A percentile compares a stretch with the other conserved stretches of the same genome.
phyloP scores from a whole-genome alignment of 257 asterid species.

The Asclepias syriaca region DNA sequence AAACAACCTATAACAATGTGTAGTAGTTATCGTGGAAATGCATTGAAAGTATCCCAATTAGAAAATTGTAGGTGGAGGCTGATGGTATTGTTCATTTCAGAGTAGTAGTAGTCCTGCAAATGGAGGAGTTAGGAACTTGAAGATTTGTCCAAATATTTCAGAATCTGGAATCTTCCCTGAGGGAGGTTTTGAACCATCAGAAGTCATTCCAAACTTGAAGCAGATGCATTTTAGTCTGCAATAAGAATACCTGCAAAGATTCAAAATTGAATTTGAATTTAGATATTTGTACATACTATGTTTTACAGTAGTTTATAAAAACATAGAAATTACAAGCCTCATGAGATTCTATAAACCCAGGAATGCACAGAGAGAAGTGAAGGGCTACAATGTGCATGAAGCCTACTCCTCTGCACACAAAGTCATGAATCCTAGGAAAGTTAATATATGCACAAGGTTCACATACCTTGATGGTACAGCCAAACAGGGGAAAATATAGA shows the following conservation, averaged over 20 bases:
- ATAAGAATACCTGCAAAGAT: constrained; percentile 10
- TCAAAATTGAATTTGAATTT: background rate
- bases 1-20: constrained; percentile 7
- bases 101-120: background rate
- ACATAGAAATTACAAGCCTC: background rate
- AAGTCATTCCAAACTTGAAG: background rate
- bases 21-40: background rate
- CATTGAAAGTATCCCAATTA: background rate
- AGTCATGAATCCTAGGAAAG: background rate
- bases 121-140: background rate
- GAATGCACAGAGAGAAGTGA: background rate
- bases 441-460: background rate
- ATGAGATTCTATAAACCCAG: constrained; percentile 2
- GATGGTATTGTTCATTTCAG: background rate
- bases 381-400: background rate
- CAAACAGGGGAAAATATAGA: background rate
- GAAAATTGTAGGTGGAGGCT: background rate
- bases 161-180: background rate
- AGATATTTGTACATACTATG: background rate
- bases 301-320: background rate
- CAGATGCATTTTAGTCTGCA: background rate
- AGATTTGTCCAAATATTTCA: constrained; percentile 9
- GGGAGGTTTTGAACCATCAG: background rate
- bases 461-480: background rate
- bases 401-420: background rate